Evolutionary conservation across 2,329 filamentous ascomycete genomes (phyloP), one percentile per base, ranked within the genome.

Genomic region (Curvularia lunata): DNA sequence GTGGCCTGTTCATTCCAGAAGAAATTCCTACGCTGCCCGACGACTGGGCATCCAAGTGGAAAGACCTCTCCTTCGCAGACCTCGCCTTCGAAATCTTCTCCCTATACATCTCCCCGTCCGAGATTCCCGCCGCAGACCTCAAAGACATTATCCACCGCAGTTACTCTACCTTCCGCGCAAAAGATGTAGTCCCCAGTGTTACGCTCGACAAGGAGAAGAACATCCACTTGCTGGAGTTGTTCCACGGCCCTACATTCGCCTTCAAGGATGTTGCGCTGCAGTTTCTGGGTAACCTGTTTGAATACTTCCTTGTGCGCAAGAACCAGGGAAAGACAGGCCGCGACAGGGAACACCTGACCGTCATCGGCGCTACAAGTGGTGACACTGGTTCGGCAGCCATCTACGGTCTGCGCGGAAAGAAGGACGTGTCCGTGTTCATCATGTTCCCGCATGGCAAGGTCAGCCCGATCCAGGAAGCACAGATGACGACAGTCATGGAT

Each of bases 391-490:
- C 92, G 27, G 94, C 94, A 10, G 95, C 95, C 65, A 98, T 99
- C 68, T 97, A 98, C 74, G 95, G 95, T 54, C 84, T 99, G 53
- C 83, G 93, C 49, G 92, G 93, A 53, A 98, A 98, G 86, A 93
- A 96, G 80, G 95, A 99, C 83, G 91, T 97, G 16, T 96, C 92
- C 0, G 91, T 98, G 52, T 95, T 96, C 81, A 98, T 99, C 74
- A 85, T 98, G 70, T 90, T 94, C 77, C 95, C 95, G 25, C 91
- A 95, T 77, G 94, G 92, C 61, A 90, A 92, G 66, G 90, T 98
- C 62, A 92, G 89, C 75, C 91, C 92, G 13, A 90, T 98, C 56
- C 95, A 98, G 78, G 92, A 98, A 78, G 90, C 91, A 4, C 95
- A 98, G 80, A 98, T 98, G 95, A 97, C 93, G 0, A 97, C 94